Evolutionary conservation across 495 filamentous ascomycete species (phyloP), one percentile per base, ranked within the genome.

Genomic region (Neohortaea acidophila): DNA sequence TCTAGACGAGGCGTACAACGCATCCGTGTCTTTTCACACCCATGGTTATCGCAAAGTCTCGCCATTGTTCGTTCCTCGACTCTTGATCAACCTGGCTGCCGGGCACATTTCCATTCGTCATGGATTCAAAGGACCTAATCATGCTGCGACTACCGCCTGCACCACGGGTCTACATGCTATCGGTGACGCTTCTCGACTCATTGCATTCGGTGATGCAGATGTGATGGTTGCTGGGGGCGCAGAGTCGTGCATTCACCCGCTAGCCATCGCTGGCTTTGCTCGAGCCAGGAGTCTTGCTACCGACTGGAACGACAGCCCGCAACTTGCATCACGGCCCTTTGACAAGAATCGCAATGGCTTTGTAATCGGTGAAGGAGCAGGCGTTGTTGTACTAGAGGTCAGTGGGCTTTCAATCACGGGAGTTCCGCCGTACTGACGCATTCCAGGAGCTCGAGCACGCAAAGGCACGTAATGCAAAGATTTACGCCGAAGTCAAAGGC

Each of bases 151-250:
- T 3, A 94, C 89, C 17, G 89, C 89, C 33, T 97, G 89, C 49
- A 94, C 89, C 0, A 94, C 89, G 0, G 86, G 87, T 2, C 84
- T 85, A 6, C 87, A 97, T 63, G 80, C 85, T 5, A 77, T 97
- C 41, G 86, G 86, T 21, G 89, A 97, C 53, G 89, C 89, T 23
- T 72, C 79, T 28, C 75, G 87, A 8, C 84, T 94, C 52, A 92
- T 97, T 47, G 73, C 80, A 20, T 80, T 72, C 59, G 84, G 84
- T 21, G 87, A 94, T 52, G 87, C 87, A 17, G 71, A 92, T 53
- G 75, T 96, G 18, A 94, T 97, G 85, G 62, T 97, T 10, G 85
- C 89, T 24, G 89, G 89, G 21, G 87, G 85, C 10, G 72, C 84
- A 7, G 89, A 97, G 59, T 85, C 87, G 2, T 97, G 89, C 56